Conservation (phyloP, 305 asterid species). For the Ajuga reptans region DNA sequence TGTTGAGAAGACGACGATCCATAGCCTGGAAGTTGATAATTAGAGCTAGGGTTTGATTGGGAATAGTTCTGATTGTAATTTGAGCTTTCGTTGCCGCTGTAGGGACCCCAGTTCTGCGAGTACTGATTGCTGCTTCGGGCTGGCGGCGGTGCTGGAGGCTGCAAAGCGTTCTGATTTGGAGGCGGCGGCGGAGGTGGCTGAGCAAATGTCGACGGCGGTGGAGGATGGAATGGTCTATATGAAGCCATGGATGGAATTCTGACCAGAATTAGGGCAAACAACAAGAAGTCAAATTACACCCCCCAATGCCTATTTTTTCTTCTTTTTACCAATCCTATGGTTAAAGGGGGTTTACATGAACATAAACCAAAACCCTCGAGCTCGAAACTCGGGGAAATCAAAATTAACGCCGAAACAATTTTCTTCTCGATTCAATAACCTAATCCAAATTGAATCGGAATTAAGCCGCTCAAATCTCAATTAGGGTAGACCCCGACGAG, state of each 20-base stretch:
- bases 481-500: background rate
- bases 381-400: background rate
- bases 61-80: conserved; percentile 40
- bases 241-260: conserved; percentile 55
- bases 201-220: conserved; percentile 59
- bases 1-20: conserved; percentile 31
- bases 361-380: conserved; percentile 24
- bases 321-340: background rate
- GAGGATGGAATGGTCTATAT: conserved; percentile 80
- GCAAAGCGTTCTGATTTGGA: conserved; percentile 53
- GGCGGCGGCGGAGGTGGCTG: conserved; percentile 62
- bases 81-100: conserved; percentile 32
- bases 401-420: background rate
- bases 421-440: background rate
- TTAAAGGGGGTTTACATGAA: background rate
- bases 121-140: conserved; percentile 51
- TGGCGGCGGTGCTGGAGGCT: conserved; percentile 44
- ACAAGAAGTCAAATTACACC: background rate
- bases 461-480: background rate
- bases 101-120: conserved; percentile 69
- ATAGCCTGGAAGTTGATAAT: conserved; percentile 39
- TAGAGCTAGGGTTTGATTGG: conserved; percentile 43
- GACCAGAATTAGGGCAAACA: conserved; percentile 5
- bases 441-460: too few species aligned
- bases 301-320: background rate